Percentiles rank a stretch among this genome's conserved stretches.
Conservation (phyloP, 208 protist species). For the Trypanosoma boissoni region DNA sequence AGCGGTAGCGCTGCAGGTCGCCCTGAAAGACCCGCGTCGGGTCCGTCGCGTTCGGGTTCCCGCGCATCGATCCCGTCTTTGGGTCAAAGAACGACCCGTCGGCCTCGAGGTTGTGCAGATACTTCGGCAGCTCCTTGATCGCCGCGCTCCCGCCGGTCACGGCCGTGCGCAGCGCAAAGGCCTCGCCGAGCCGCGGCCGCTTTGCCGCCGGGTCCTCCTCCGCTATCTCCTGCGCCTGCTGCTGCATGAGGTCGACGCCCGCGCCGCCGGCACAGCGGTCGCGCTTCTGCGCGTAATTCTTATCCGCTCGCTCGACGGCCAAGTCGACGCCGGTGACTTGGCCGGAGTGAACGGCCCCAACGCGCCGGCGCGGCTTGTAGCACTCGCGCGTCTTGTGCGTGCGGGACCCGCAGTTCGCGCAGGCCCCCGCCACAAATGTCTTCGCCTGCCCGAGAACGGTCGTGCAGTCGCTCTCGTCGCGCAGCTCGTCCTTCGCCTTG, state of each 20-base stretch:
- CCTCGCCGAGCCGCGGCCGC: slow-evolving; percentile 23
- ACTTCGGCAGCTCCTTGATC: slow-evolving; percentile 82
- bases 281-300: slow-evolving; percentile 66
- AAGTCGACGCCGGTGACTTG: slow-evolving; percentile 65
- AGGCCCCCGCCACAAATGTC: slow-evolving; percentile 96
- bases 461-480: slow-evolving; percentile 40
- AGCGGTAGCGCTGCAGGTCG: slow-evolving; percentile 72
- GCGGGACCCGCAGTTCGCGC: slow-evolving; percentile 98
- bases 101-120: slow-evolving; percentile 82
- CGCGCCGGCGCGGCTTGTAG: slow-evolving; percentile 82
- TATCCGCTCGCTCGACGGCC: slow-evolving; percentile 22
- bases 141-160: slow-evolving; percentile 61
- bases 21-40: slow-evolving; percentile 64
- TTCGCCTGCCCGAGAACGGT: slow-evolving; percentile 57
- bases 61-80: slow-evolving; percentile 85
- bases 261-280: slow-evolving; percentile 66
- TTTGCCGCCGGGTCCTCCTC: slow-evolving; percentile 12
- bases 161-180: slow-evolving; percentile 52
- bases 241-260: slow-evolving; percentile 57
- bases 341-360: slow-evolving; percentile 65
- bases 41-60: slow-evolving; percentile 77
- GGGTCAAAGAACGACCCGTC: slow-evolving; percentile 70
- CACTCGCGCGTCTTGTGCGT: slow-evolving; percentile 97
- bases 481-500: slow-evolving; percentile 27
- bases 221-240: slow-evolving; percentile 8